phyloP scores from a whole-genome alignment of 768 basidiomycete species.

The Rhodotorula toruloides region DNA sequence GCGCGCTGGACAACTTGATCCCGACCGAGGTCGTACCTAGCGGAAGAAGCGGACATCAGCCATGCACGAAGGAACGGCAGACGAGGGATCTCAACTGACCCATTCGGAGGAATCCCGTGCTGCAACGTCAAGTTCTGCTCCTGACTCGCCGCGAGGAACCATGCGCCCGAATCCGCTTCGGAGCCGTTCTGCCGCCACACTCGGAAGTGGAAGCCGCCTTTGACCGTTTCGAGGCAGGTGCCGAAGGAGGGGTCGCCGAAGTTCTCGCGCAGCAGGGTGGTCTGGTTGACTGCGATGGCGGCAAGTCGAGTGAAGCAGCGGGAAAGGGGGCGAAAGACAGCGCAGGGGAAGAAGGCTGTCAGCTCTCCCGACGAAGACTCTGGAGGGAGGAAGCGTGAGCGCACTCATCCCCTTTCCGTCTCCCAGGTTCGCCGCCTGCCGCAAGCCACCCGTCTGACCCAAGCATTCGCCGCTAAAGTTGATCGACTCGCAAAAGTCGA shows the following conservation, averaged over 20 bases:
- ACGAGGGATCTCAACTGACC: constrained; percentile 48
- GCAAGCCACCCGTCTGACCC: constrained; percentile 66
- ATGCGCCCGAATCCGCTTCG: constrained; percentile 64
- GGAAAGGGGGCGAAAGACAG: background rate
- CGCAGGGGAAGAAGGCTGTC: no score
- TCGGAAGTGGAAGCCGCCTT: constrained; percentile 80
- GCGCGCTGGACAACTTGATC: constrained; percentile 84
- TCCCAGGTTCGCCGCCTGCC: constrained; percentile 71
- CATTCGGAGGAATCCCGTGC: constrained; percentile 69
- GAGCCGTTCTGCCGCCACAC: constrained; percentile 84
- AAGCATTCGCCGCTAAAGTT: constrained; percentile 73
- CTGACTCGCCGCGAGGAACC: constrained; percentile 77
- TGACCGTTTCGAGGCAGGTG: constrained; percentile 74
- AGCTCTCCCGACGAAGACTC: background rate
- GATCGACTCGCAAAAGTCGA: constrained; percentile 58
- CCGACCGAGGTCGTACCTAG: constrained; percentile 71
- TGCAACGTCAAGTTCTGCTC: constrained; percentile 49
- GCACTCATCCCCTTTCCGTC: constrained; percentile 70
- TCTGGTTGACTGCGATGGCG: constrained; percentile 61
- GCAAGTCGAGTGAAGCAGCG: background rate
- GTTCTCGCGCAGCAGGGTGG: constrained; percentile 75
- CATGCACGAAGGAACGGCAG: background rate
- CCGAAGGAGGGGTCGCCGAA: constrained; percentile 77
- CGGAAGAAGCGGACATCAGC: background rate
- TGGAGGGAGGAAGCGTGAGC: constrained; percentile 42